These are phyloP conservation scores for Phlyctochytrium arcticum DNA, from an alignment of 192 early-diverging fungal genomes.

Conservation along the genomic window DNA sequence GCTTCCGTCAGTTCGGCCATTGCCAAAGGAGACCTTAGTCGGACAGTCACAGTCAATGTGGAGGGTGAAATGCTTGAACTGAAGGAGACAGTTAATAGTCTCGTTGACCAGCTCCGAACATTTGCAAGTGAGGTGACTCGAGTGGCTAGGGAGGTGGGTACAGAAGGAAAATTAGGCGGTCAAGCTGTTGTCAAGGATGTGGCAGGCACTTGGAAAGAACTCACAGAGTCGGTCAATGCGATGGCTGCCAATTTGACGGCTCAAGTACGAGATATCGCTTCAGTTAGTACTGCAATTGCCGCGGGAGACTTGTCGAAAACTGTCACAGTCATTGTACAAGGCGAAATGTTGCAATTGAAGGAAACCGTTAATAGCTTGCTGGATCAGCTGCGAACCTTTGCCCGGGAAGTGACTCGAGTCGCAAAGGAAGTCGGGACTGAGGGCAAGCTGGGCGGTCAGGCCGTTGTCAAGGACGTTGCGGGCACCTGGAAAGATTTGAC, in stretches of 20 bases:
- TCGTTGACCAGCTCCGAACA: slow-evolving; percentile 69
- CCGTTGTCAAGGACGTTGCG: slow-evolving; percentile 40
- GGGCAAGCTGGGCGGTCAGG: slow-evolving; percentile 54
- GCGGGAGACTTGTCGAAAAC: slow-evolving; percentile 60
- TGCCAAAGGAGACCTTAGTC: slow-evolving; percentile 54
- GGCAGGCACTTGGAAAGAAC: slow-evolving; percentile 48
- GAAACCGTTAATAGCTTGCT: slow-evolving; percentile 71
- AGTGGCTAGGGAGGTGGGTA: slow-evolving; percentile 51
- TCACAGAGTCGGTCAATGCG: slow-evolving; percentile 58
- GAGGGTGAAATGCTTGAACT: slow-evolving; percentile 68
- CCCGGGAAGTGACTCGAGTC: slow-evolving; percentile 62
- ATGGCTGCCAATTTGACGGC: slow-evolving; percentile 66
- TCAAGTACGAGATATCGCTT: slow-evolving; percentile 68
- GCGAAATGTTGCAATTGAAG: slow-evolving; percentile 66
- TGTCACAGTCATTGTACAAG: slow-evolving; percentile 55
- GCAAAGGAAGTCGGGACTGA: slow-evolving; percentile 68
- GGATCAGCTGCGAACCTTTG: slow-evolving; percentile 57
- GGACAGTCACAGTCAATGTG: slow-evolving; percentile 57
- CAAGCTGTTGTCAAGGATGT: slow-evolving; percentile 51
- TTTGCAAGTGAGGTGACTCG: slow-evolving; percentile 63
- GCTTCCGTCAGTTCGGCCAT: slow-evolving; percentile 57
- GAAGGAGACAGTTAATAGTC: slow-evolving; percentile 67
- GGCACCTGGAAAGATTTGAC: slow-evolving; percentile 55
- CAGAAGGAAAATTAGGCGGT: slow-evolving; percentile 63
- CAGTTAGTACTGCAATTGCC: slow-evolving; percentile 60